These are phyloP conservation scores for Athelia sp. DNA, from an alignment of 1,284 basidiomycete species.

Conservation along the genomic window DNA sequence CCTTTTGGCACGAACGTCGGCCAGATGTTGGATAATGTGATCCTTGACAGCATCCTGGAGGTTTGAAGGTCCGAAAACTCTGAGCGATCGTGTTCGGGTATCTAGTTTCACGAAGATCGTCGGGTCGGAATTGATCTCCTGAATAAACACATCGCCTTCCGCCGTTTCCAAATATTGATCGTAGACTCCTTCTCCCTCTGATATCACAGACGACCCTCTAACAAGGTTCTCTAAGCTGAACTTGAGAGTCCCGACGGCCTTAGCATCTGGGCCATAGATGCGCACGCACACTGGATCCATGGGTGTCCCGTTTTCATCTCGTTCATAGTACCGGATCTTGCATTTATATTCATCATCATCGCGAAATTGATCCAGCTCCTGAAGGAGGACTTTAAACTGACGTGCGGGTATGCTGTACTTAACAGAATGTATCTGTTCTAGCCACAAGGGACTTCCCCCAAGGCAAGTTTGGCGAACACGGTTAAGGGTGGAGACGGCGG, in stretches of 20 bases:
- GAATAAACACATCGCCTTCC: slow-evolving; percentile 30
- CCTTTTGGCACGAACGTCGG: slow-evolving; percentile 21
- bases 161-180: slow-evolving; percentile 38
- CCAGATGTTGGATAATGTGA: slow-evolving; percentile 27
- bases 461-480: slow-evolving; percentile 13
- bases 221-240: slow-evolving; percentile 29
- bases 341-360: slow-evolving; percentile 17
- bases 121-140: slow-evolving; percentile 26
- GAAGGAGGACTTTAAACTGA: slow-evolving; percentile 21
- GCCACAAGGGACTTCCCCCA: slow-evolving; percentile 15
- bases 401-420: slow-evolving; percentile 20
- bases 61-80: slow-evolving; percentile 29
- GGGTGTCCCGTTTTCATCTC: slow-evolving; percentile 13
- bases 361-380: slow-evolving; percentile 24
- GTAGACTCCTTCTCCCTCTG: slow-evolving; percentile 33
- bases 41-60: slow-evolving; percentile 24
- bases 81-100: slow-evolving; percentile 28
- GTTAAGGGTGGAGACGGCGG: slow-evolving; percentile 15
- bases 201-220: slow-evolving; percentile 29
- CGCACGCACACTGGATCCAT: slow-evolving; percentile 29
- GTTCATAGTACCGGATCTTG: slow-evolving; percentile 28
- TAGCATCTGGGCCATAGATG: slow-evolving; percentile 30
- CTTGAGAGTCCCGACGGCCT: slow-evolving; percentile 30
- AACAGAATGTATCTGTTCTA: slow-evolving; percentile 22
- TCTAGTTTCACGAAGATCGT: slow-evolving; percentile 34